Evolutionary conservation across 345 rosid genomes (phyloP), one percentile per base, ranked within the genome.

Genomic region (Balakata baccata): DNA sequence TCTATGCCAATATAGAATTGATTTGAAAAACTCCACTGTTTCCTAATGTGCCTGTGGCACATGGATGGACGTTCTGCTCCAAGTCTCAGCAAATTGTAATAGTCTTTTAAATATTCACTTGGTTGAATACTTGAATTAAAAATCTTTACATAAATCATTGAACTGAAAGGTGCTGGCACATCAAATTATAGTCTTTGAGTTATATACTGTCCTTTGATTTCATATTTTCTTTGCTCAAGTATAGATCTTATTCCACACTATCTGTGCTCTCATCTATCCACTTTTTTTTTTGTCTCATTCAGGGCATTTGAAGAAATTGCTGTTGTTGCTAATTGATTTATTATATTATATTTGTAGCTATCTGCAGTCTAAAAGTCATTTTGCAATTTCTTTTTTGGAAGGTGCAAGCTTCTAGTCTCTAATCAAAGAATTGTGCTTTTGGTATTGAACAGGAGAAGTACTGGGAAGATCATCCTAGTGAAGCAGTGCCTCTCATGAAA

Each of bases 391-490:
- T 25, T 47, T 22, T 74, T 58, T 58, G 43, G 20, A 29, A 43
- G 20, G n/a, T 34, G 37, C 17, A 61, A 60, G 57, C 45, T 59
- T 62, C 45, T 69, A 13, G 76, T 22, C 1, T 67, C 45, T 74
- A 69, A 68, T 56, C 38, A 58, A 51, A 79, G 61, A 52, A 29
- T 63, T 72, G 57, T 69, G 64, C 22, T 68, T 64, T n/a, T 75
- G 78, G 46, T 78, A 4, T 66, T 77, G 68, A 59, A 77, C 89
- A 91, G 96, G 98, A 90, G 84, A 90, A 85, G 58, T 92, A 88
- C 84, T 94, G 96, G 97, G 96, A 92, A 84, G 98, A 89, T 65
- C 97, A 89, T 41, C 97, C 96, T 11, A 94, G 98, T 10, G 83
- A 94, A 78, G 84, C 78, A 1, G 96, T 94, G 79, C 98, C 94